Percentiles rank a stretch among this genome's conserved stretches.
Evolutionary conservation across 78 protist genomes (phyloP).

Genomic region (Dictyostelium capitatum): DNA sequence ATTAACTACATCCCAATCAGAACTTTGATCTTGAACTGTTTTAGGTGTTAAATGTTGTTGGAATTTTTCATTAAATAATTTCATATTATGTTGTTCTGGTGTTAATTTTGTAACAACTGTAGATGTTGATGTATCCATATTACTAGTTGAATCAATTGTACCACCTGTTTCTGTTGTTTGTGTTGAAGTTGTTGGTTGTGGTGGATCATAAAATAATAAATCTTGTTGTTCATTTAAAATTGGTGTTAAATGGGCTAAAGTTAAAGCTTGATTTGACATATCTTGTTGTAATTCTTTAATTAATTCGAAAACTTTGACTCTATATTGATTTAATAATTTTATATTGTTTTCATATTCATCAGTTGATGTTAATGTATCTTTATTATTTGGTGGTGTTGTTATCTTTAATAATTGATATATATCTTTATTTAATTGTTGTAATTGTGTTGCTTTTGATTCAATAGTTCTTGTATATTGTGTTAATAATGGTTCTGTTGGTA

Average conservation of each 20-base stretch:
- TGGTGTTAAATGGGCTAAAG: background rate
- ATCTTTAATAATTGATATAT: background rate
- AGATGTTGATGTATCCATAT: background rate
- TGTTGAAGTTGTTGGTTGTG: background rate
- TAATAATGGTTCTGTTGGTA: background rate
- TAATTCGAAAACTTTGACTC: background rate
- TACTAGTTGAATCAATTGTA: background rate
- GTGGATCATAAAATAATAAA: background rate
- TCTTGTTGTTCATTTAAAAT: conserved; percentile 27
- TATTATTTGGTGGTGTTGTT: background rate
- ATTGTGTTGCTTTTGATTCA: conserved; percentile 4
- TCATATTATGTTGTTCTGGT: conserved; percentile 10
- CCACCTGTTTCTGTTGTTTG: background rate
- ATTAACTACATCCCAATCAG: conserved; percentile 25
- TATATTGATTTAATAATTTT: conserved; percentile 10
- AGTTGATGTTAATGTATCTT: background rate
- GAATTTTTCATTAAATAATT: background rate
- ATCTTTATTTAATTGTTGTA: conserved; percentile 17
- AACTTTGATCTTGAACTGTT: conserved; percentile 8
- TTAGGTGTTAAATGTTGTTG: conserved; percentile 34
- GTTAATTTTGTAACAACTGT: background rate
- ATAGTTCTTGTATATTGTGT: background rate
- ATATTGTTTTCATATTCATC: conserved; percentile 9
- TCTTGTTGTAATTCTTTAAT: conserved; percentile 5
- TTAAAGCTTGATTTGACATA: background rate